Percentiles rank a stretch among this genome's conserved stretches.
These are phyloP conservation scores for Colletotrichum spinosum DNA, from an alignment of 2,329 filamentous ascomycete genomes.

Conservation along the genomic window DNA sequence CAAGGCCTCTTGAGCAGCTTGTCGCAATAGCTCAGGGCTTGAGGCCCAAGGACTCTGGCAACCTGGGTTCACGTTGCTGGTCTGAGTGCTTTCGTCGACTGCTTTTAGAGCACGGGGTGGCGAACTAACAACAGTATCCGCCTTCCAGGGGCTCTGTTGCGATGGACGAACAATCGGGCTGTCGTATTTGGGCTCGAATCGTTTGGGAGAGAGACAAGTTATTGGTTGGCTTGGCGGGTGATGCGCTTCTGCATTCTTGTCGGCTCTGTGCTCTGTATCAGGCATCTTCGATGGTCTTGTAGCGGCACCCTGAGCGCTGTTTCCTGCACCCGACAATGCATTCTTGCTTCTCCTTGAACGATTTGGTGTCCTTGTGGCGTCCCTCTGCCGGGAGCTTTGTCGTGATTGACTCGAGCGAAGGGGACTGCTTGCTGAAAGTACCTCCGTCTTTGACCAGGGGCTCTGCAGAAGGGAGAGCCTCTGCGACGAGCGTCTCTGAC, in stretches of 20 bases:
- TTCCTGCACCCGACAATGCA: no score
- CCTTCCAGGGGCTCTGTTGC: conserved; percentile 33
- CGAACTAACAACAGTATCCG: background rate
- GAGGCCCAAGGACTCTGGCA: conserved; percentile 39
- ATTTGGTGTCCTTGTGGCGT: background rate
- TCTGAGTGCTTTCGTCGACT: background rate
- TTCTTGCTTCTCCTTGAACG: background rate
- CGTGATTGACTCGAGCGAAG: background rate
- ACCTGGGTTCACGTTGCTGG: conserved; percentile 10
- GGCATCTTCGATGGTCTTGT: no score
- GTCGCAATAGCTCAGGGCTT: conserved; percentile 32
- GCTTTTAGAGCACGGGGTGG: background rate
- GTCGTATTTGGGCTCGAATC: no score
- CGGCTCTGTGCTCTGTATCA: no score
- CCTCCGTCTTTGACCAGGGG: conserved; percentile 26
- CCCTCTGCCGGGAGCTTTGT: background rate
- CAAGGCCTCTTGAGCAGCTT: conserved; percentile 20
- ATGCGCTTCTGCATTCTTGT: background rate
- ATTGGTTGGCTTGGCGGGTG: background rate
- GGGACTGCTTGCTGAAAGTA: background rate
- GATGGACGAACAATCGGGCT: conserved; percentile 23
- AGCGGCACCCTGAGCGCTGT: no score
- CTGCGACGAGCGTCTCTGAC: no score
- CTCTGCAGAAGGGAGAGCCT: conserved; percentile 6
- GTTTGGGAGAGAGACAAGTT: no score